Evolutionary conservation across 257 asterid species (phyloP).

Genomic region (Striga asiatica): DNA sequence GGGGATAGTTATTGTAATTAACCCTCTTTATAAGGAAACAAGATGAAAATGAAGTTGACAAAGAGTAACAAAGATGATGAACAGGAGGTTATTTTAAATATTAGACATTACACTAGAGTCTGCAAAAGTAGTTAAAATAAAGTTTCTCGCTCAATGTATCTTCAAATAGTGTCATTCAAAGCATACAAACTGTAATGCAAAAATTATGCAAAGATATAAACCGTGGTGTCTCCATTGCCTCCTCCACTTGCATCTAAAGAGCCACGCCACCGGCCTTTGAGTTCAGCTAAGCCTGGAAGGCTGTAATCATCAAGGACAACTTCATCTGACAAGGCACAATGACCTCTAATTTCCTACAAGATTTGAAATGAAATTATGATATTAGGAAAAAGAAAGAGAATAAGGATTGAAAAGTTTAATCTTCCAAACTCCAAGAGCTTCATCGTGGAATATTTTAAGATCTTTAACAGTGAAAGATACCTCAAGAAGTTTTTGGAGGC

Average conservation of each 20-base stretch:
- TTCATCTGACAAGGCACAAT: conserved; percentile 65
- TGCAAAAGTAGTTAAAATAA: neutral
- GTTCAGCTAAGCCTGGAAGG: conserved; percentile 98
- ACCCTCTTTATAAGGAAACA: neutral
- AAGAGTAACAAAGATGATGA: neutral
- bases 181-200: neutral
- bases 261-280: conserved; percentile 92
- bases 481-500: conserved; percentile 91
- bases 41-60: neutral
- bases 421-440: conserved; percentile 11
- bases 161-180: conserved; percentile 13
- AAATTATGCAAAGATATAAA: conserved; percentile 22
- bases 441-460: conserved; percentile 6
- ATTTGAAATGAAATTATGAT: conserved; percentile 11
- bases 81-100: neutral
- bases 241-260: conserved; percentile 97
- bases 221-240: conserved; percentile 98
- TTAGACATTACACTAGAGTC: no score
- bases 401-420: neutral
- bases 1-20: no score
- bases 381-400: conserved; percentile 7
- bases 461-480: conserved; percentile 27
- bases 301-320: conserved; percentile 70
- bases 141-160: neutral
- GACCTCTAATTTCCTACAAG: conserved; percentile 77